phyloP scores from a whole-genome alignment of 2,329 filamentous ascomycete genomes.

The Aureobasidium sp. region DNA sequence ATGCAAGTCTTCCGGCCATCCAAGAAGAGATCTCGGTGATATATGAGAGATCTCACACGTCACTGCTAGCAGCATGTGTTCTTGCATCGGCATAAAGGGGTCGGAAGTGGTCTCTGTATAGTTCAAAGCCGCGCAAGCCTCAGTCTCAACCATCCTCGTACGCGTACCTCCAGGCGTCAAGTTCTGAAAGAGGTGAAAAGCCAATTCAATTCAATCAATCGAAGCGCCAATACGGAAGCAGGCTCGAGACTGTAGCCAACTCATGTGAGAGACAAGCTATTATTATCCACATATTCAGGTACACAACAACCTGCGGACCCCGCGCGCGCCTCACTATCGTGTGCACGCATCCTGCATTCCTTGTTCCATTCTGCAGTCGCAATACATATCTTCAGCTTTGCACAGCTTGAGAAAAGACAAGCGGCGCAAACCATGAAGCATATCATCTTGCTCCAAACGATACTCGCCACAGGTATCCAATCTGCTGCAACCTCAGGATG shows the following conservation, averaged over 20 bases:
- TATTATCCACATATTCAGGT: neutral
- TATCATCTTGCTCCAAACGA: neutral
- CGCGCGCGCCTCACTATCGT: neutral
- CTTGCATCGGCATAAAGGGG: neutral
- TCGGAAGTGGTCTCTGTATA: neutral
- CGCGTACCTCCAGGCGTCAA: neutral
- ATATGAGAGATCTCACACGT: neutral
- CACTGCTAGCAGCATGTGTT: neutral
- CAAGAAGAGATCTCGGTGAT: neutral
- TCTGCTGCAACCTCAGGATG: conserved; percentile 19
- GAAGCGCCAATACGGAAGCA: neutral
- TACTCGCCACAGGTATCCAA: neutral
- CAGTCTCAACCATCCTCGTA: neutral
- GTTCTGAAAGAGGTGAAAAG: neutral
- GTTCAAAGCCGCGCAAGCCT: neutral
- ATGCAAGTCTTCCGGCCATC: neutral
- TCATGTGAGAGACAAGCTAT: neutral
- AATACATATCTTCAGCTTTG: neutral
- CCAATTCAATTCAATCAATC: neutral
- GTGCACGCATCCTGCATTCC: neutral
- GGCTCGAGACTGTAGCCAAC: neutral
- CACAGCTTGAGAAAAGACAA: too few relatives aligned
- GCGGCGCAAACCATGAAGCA: neutral
- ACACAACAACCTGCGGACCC: neutral
- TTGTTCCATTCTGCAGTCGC: neutral